phyloP scores from a whole-genome alignment of 1,284 basidiomycete species.

The Leccinum huronense region DNA sequence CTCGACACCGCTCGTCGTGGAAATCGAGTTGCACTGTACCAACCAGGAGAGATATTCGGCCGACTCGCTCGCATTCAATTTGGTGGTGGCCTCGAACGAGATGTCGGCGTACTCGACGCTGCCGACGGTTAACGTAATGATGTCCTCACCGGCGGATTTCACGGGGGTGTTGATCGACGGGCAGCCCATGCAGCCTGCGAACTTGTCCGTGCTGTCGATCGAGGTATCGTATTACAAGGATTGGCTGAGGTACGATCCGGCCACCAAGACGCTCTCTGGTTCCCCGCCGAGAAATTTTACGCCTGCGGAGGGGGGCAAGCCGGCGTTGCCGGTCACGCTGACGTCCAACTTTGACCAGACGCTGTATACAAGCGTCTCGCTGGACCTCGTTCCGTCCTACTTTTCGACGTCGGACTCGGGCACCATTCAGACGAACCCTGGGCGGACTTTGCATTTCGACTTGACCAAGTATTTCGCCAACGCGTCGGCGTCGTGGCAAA shows the following conservation, averaged over 20 bases:
- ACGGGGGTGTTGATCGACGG: slow-evolving; percentile 62
- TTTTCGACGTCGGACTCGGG: slow-evolving; percentile 62
- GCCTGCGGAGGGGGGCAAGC: slow-evolving; percentile 25
- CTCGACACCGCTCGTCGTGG: slow-evolving; percentile 42
- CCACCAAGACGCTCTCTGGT: slow-evolving; percentile 61
- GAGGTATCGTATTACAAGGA: slow-evolving; percentile 53
- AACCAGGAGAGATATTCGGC: slow-evolving; percentile 67
- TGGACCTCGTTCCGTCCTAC: slow-evolving; percentile 67
- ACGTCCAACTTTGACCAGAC: slow-evolving; percentile 66
- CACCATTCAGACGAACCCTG: slow-evolving; percentile 48
- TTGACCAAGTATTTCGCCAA: slow-evolving; percentile 56
- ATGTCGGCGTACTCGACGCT: slow-evolving; percentile 48
- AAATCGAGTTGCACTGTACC: slow-evolving; percentile 61
- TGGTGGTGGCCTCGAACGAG: slow-evolving; percentile 65
- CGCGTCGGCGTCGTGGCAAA: slow-evolving; percentile 27
- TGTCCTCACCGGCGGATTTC: slow-evolving; percentile 59
- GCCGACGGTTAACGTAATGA: slow-evolving; percentile 63
- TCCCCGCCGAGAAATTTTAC: slow-evolving; percentile 46
- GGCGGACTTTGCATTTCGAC: slow-evolving; percentile 48
- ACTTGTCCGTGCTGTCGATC: slow-evolving; percentile 52
- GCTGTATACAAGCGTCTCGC: slow-evolving; percentile 55
- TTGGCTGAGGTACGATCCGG: slow-evolving; percentile 68
- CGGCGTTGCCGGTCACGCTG: slow-evolving; percentile 61
- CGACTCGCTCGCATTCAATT: slow-evolving; percentile 48
- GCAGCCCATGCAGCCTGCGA: slow-evolving; percentile 48